These are phyloP conservation scores for Beauveria pseudobassiana DNA, from an alignment of 2,329 filamentous ascomycete species.

Conservation along the genomic window DNA sequence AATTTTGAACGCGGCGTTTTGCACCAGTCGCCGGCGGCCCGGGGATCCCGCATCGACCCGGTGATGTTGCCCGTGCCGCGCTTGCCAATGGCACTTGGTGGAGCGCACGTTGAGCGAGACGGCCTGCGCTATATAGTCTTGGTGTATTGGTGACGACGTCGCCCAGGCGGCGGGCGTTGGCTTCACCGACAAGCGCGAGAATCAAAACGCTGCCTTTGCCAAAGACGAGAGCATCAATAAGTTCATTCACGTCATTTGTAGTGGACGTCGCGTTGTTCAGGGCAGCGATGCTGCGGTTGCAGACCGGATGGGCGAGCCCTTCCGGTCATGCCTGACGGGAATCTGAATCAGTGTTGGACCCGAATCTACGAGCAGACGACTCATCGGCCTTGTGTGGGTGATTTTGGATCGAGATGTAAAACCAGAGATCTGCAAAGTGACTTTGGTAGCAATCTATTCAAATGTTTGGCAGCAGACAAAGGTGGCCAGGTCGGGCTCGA, in stretches of 20 bases:
- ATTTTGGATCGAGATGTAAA: slow-evolving; percentile 13
- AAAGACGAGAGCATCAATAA: slow-evolving; percentile 16
- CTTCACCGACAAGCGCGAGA: slow-evolving; percentile 13
- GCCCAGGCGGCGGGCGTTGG: slow-evolving; percentile 14
- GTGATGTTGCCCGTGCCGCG: slow-evolving; percentile 12
- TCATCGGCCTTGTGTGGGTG: slow-evolving; percentile 12
- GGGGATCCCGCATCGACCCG: slow-evolving; percentile 9
- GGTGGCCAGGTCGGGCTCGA: slow-evolving; percentile 17
- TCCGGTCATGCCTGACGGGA: slow-evolving; percentile 17
- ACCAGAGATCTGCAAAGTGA: slow-evolving; percentile 16
- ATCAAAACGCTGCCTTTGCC: slow-evolving; percentile 12
- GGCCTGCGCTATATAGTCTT: slow-evolving; percentile 21
- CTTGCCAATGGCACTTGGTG: slow-evolving; percentile 1
- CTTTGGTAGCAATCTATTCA: slow-evolving; percentile 17
- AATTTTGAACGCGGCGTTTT: slow-evolving; percentile 21
- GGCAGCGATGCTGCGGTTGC: slow-evolving; percentile 14
- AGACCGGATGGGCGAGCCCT: slow-evolving; percentile 15
- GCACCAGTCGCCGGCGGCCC: slow-evolving; percentile 16
- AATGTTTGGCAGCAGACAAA: slow-evolving; percentile 19
- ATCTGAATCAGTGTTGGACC: slow-evolving; percentile 13
- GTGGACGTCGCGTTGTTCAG: slow-evolving; percentile 4
- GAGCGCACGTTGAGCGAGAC: slow-evolving; percentile 20
- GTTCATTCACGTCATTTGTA: slow-evolving; percentile 16
- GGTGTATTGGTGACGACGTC: slow-evolving; percentile 17
- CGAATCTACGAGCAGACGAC: slow-evolving; percentile 12